Conservation (phyloP, 2,329 filamentous ascomycete genomes). For the Alternaria triticimaculans region DNA sequence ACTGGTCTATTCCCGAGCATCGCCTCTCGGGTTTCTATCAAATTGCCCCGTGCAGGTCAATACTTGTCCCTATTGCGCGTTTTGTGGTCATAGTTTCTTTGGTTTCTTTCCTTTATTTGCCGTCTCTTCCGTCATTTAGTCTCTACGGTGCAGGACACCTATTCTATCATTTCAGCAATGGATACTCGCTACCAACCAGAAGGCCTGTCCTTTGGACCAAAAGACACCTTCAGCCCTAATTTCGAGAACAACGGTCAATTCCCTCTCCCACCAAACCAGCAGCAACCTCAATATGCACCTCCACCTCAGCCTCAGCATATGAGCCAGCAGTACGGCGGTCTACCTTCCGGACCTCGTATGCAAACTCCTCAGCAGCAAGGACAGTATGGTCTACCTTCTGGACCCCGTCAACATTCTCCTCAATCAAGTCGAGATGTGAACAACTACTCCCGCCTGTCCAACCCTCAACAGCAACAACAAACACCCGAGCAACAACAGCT, state of each 20-base stretch:
- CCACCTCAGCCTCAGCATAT: slow-evolving; percentile 15
- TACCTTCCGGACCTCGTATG: slow-evolving; percentile 22
- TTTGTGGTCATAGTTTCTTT: slow-evolving; percentile 20
- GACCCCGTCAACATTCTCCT: slow-evolving; percentile 9
- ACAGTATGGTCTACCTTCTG: slow-evolving; percentile 22
- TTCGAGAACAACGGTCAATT: slow-evolving; percentile 24
- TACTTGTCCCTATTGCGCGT: slow-evolving; percentile 17
- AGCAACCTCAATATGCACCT: slow-evolving; percentile 20
- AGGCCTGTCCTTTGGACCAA: slow-evolving; percentile 34
- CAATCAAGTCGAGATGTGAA: slow-evolving; percentile 12
- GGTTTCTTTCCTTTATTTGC: slow-evolving; percentile 16
- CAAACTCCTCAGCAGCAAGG: slow-evolving; percentile 18
- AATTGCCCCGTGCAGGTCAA: slow-evolving; percentile 35
- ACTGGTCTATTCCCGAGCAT: slow-evolving; percentile 25
- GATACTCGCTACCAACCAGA: slow-evolving; percentile 39
- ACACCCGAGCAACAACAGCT: slow-evolving; percentile 9
- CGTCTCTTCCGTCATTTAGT: slow-evolving; percentile 23
- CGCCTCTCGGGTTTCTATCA: slow-evolving; percentile 21
- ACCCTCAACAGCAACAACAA: slow-evolving; percentile 15
- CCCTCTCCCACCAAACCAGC: slow-evolving; percentile 17
- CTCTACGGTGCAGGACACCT: slow-evolving; percentile 43
- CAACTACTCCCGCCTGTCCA: slow-evolving; percentile 10
- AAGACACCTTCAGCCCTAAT: slow-evolving; percentile 28
- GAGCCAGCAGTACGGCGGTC: slow-evolving; percentile 13
- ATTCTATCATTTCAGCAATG: slow-evolving; percentile 33